Base-by-base conservation (phyloP, 768 basidiomycete genomes). In the Mycena rebaudengoi region DNA sequence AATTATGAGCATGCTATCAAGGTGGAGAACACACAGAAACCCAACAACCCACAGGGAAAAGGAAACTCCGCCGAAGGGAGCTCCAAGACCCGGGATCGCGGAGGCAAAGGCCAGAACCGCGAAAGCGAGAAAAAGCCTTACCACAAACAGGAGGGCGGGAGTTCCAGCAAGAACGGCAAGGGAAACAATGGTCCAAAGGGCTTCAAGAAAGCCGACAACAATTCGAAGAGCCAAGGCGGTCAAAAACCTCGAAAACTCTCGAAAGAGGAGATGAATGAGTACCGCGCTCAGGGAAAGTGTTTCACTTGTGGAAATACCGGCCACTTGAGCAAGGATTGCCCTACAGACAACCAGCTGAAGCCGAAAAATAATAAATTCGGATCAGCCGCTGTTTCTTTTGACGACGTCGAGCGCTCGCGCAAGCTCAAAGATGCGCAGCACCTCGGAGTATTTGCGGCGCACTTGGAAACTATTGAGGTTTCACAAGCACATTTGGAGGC, bases 321-420 rank as follows among this genome's bases (percentile, higher is more conserved):
- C 3, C 64, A 65, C 26, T 48, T 65, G 58, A 54, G 45, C 51
- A 60, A 65, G 29, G 64, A 65, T 20, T 65, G 64, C 23, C 64
- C 64, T 11, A 35, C 48, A 20, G 50, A 63, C 29, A 63, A 57
- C 18, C 10, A 25, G 13, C 23, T 63, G 1, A 56, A 37, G 29
- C 62, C 61, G 13, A 11, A 16, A 14, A 55, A 33, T 14, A 10
- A 28, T n/a, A 32, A 45, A 3, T 18, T 58, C 23, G 25, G 28
- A 2, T 33, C 44, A 5, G 30, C 37, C 3, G 44, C 62, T 2
- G 32, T 57, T 12, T 55, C 54, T 1, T 46, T 63, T 21, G 54
- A 56, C 4, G 41, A 57, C 5, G 28, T 55, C 7, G 54, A 57
- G 11, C 35, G 40, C 14, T 32, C 29, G 10, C 37, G 62, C 2